Evolutionary conservation across 1,284 basidiomycete species (phyloP).

Genomic region (Tilletia horrida): DNA sequence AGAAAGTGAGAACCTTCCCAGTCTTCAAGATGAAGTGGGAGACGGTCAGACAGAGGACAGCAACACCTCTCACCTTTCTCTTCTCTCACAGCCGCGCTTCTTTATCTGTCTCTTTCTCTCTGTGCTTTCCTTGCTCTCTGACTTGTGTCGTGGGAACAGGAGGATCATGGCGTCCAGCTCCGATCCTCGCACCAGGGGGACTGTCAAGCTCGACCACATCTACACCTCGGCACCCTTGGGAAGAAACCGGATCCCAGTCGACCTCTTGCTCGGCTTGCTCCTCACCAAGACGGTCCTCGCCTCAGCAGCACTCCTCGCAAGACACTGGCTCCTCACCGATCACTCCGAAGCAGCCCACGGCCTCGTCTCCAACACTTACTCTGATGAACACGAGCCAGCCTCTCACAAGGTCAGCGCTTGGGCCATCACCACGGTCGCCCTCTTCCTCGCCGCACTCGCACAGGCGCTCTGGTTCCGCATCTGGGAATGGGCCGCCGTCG

Average conservation of each 20-base stretch:
- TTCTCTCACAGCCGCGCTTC: background rate
- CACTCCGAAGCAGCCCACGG: constrained; percentile 34
- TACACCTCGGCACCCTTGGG: constrained; percentile 12
- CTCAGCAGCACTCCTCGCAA: constrained; percentile 44
- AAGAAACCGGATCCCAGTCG: constrained; percentile 40
- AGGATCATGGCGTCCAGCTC: constrained; percentile 4
- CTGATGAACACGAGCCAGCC: background rate
- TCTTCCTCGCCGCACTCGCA: constrained; percentile 39
- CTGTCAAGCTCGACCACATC: constrained; percentile 24
- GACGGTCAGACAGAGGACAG: too few species aligned
- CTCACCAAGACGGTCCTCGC: constrained; percentile 52
- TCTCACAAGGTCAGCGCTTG: constrained; percentile 32
- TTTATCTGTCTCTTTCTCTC: background rate
- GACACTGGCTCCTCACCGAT: constrained; percentile 46
- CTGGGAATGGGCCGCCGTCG: constrained; percentile 45
- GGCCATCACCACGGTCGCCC: constrained; percentile 42
- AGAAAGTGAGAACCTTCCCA: too few species aligned
- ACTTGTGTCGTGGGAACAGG: background rate
- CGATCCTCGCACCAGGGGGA: constrained; percentile 29
- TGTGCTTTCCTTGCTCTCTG: background rate
- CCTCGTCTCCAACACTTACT: background rate
- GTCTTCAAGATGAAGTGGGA: too few species aligned
- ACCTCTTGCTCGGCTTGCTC: constrained; percentile 48
- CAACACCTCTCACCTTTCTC: background rate
- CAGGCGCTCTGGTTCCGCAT: constrained; percentile 41